A percentile compares a stretch with the other conserved stretches of the same genome.
phyloP scores from a whole-genome alignment of 768 basidiomycete species.

The Leucocoprinus birnbaumii region DNA sequence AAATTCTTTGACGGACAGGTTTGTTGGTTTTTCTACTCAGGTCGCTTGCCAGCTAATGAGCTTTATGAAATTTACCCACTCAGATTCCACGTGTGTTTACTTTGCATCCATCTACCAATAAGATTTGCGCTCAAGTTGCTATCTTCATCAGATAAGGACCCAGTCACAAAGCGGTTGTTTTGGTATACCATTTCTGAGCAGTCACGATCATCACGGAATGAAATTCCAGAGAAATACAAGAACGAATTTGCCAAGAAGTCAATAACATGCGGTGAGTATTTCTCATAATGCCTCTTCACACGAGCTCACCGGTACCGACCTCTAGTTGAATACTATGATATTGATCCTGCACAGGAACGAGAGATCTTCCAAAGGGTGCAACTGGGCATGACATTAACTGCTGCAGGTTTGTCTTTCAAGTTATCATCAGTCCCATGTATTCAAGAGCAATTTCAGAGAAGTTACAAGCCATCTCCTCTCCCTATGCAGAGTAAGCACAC shows the following conservation, averaged over 20 bases:
- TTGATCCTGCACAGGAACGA: conserved; percentile 58
- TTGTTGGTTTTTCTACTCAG: conserved; percentile 31
- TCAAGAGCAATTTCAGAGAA: conserved; percentile 49
- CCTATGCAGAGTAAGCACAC: conserved; percentile 49
- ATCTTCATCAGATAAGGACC: conserved; percentile 46
- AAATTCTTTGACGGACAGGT: conserved; percentile 76
- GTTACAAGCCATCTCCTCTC: conserved; percentile 73
- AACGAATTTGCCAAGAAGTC: conserved; percentile 48
- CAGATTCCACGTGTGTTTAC: conserved; percentile 53
- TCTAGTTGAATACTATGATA: conserved; percentile 64
- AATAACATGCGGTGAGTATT: conserved; percentile 65
- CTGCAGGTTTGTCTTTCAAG: conserved; percentile 49
- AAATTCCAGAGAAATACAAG: conserved; percentile 54
- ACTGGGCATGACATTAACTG: conserved; percentile 69
- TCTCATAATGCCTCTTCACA: not conserved
- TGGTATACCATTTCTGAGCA: conserved; percentile 56
- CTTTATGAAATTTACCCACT: not conserved
- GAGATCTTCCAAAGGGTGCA: conserved; percentile 86
- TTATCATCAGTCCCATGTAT: not conserved
- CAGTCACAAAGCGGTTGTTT: conserved; percentile 54
- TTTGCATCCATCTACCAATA: not conserved
- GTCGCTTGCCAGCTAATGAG: not conserved
- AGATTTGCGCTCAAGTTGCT: not conserved
- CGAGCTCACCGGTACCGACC: not conserved
- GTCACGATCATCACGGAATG: conserved; percentile 38